A percentile compares a stretch with the other conserved stretches of the same genome.
Evolutionary conservation across 177 flowering plant genomes (phyloP).

Genomic region (Vitis hybrid): DNA sequence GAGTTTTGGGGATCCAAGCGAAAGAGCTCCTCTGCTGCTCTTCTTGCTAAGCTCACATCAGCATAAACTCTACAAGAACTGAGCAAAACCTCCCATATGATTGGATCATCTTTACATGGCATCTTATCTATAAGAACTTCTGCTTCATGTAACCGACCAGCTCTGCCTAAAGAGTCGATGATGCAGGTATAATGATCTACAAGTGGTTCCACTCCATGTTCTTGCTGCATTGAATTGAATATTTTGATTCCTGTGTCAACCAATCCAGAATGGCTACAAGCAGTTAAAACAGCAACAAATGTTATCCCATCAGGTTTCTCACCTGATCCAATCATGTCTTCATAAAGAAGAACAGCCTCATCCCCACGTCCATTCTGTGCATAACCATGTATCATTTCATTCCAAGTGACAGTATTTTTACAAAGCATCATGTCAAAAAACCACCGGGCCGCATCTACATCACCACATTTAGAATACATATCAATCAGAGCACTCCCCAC

Average conservation of each 20-base stretch:
- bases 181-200: conserved; percentile 73
- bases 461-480: conserved; percentile 80
- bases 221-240: conserved; percentile 59
- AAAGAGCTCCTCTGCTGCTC: conserved; percentile 73
- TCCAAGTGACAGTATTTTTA: conserved; percentile 72
- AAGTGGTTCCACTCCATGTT: conserved; percentile 53
- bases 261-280: conserved; percentile 84
- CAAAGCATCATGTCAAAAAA: conserved; percentile 56
- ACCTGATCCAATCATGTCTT: conserved; percentile 51
- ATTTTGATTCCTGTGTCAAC: conserved; percentile 60
- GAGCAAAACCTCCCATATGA: conserved; percentile 83
- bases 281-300: conserved; percentile 67
- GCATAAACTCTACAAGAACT: conserved; percentile 77
- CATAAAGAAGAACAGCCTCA: conserved; percentile 56
- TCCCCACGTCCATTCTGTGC: conserved; percentile 75
- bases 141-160: conserved; percentile 67
- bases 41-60: conserved; percentile 60
- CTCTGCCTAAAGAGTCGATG: conserved; percentile 73
- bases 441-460: conserved; percentile 47
- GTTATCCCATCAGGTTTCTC: conserved; percentile 68
- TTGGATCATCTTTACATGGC: conserved; percentile 67
- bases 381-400: conserved; percentile 90
- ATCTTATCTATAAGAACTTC: conserved; percentile 54
- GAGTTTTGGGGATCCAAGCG: conserved; percentile 60
- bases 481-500: conserved; percentile 76